Conservation (phyloP, 352 stramenopile genomes). For the Globisporangium sylvaticum region DNA sequence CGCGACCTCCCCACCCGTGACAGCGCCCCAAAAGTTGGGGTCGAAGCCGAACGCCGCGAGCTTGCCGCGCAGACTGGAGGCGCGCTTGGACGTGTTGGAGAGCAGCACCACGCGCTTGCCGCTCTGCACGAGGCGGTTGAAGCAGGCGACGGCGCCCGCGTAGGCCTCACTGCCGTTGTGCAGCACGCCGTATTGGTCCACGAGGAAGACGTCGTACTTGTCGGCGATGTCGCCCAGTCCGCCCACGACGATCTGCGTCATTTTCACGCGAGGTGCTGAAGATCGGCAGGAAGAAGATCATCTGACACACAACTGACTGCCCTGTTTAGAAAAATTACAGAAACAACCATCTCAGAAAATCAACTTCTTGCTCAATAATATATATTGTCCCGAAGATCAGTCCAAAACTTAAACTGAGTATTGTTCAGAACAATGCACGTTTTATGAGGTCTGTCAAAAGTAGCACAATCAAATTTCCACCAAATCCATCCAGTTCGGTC, state of each 20-base stretch:
- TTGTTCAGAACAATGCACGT: no score
- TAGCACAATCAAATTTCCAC: neutral
- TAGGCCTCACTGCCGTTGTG: slow-evolving; percentile 84
- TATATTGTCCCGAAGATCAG: no score
- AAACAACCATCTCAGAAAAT: no score
- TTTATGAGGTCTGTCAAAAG: no score
- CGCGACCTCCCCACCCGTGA: slow-evolving; percentile 56
- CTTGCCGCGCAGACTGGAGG: slow-evolving; percentile 36
- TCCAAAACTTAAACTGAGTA: no score
- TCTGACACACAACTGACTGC: neutral
- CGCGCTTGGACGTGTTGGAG: slow-evolving; percentile 86
- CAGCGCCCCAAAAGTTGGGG: slow-evolving; percentile 39
- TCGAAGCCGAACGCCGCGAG: slow-evolving; percentile 72
- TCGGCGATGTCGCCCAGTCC: slow-evolving; percentile 39
- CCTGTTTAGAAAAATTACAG: neutral
- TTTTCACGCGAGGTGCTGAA: neutral
- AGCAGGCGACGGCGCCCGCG: slow-evolving; percentile 54
- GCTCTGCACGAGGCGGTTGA: slow-evolving; percentile 44
- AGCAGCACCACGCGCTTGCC: slow-evolving; percentile 84
- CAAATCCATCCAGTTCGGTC: neutral
- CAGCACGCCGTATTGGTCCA: slow-evolving; percentile 91
- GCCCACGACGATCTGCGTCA: slow-evolving; percentile 29
- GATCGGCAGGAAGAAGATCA: neutral
- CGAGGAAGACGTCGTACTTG: slow-evolving; percentile 86
- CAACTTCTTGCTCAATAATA: no score